phyloP scores from a whole-genome alignment of 768 basidiomycete genomes.

The Strobilomyces echinocephalus region DNA sequence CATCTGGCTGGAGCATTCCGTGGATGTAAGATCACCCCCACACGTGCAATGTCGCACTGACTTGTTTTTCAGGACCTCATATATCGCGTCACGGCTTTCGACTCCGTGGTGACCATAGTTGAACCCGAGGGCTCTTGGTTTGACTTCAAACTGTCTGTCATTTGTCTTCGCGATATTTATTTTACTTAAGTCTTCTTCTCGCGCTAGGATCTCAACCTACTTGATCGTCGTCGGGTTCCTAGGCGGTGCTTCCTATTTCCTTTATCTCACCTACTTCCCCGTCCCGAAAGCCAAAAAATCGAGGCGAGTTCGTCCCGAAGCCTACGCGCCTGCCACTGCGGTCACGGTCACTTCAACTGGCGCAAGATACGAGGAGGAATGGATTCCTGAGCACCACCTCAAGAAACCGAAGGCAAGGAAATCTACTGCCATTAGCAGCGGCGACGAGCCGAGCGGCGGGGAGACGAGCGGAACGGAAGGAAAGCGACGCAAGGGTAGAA shows the following conservation, averaged over 20 bases:
- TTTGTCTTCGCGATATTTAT: not conserved
- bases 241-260: constrained; percentile 58
- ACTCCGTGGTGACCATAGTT: constrained; percentile 72
- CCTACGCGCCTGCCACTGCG: constrained; percentile 52
- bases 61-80: constrained; percentile 41
- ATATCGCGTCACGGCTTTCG: constrained; percentile 65
- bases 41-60: not conserved
- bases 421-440: constrained; percentile 48
- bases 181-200: constrained; percentile 1
- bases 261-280: constrained; percentile 63
- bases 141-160: constrained; percentile 74
- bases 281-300: constrained; percentile 51
- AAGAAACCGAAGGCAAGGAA: constrained; percentile 57
- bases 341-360: constrained; percentile 58
- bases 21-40: constrained; percentile 43
- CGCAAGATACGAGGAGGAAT: constrained; percentile 79
- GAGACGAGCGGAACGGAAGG: constrained; percentile 62
- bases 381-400: constrained; percentile 89
- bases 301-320: constrained; percentile 38
- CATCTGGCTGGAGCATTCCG: constrained; percentile 69
- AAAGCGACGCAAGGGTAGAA: constrained; percentile 45
- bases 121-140: constrained; percentile 76
- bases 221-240: constrained; percentile 60
- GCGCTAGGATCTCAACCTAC: constrained; percentile 59
- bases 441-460: constrained; percentile 61